Evolutionary conservation across 148 eudicot species (phyloP).

Genomic region (Spergularia bocconei): DNA sequence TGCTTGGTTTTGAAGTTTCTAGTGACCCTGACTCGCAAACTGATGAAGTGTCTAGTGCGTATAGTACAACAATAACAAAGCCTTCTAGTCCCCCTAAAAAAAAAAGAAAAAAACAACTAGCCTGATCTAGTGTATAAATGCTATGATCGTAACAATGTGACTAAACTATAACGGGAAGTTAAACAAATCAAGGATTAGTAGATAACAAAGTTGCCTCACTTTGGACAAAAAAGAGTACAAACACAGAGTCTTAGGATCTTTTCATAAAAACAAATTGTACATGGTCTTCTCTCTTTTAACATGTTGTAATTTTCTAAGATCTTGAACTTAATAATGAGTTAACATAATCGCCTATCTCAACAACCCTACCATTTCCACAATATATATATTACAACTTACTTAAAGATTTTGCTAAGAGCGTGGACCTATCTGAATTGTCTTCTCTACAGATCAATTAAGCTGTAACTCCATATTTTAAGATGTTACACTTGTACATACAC

Average conservation of each 20-base stretch:
- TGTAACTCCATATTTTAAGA: too few relatives aligned
- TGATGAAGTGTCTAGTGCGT: not conserved
- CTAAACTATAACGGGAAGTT: too few relatives aligned
- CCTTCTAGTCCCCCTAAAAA: too few relatives aligned
- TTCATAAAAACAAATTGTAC: not conserved
- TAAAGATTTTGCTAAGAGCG: not conserved
- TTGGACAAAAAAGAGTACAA: conserved; percentile 5
- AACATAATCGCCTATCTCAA: conserved; percentile 21
- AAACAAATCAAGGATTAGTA: too few relatives aligned
- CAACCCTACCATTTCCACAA: conserved; percentile 19
- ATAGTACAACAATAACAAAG: not conserved
- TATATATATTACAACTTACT: conserved; percentile 1
- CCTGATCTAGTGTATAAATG: not conserved
- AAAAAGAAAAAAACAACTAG: too few relatives aligned
- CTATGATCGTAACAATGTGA: not conserved
- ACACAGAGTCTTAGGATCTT: not conserved
- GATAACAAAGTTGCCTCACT: not conserved
- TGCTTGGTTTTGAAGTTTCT: too few relatives aligned
- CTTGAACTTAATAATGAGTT: not conserved
- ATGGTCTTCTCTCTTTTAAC: too few relatives aligned
- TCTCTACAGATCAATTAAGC: too few relatives aligned
- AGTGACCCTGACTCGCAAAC: too few relatives aligned
- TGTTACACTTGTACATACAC: too few relatives aligned
- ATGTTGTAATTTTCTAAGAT: too few relatives aligned
- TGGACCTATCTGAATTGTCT: not conserved